A percentile compares a stretch with the other conserved stretches of the same genome.
Conservation (phyloP, 2,329 filamentous ascomycete genomes). For the Corniculantispora saksenae region DNA sequence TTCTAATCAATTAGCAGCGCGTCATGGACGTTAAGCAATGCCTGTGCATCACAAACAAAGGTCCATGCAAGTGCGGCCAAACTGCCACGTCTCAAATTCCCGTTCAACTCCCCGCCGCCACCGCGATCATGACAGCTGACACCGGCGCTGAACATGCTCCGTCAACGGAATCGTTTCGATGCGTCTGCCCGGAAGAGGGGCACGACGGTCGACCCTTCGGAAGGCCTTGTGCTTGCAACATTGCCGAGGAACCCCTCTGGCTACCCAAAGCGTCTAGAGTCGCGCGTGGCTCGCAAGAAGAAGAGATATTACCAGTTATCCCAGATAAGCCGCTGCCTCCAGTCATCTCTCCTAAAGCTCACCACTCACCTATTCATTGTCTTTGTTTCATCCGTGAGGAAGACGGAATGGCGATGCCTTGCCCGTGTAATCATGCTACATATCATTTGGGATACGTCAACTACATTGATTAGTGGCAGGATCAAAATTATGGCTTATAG, state of each 20-base stretch:
- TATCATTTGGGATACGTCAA: not conserved
- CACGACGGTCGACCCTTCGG: not conserved
- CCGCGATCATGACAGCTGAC: not conserved
- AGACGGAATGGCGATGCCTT: not conserved
- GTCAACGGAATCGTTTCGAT: not conserved
- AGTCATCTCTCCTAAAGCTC: not conserved
- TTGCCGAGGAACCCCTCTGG: not conserved
- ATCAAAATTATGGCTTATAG: not conserved
- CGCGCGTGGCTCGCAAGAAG: not conserved
- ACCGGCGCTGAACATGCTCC: not conserved
- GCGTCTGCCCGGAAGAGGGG: not conserved
- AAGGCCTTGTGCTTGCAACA: not conserved
- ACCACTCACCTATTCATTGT: not conserved
- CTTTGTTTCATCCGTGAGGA: not conserved
- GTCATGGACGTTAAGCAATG: not conserved
- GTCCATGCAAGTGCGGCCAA: not conserved
- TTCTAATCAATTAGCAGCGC: not conserved
- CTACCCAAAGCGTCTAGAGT: not conserved
- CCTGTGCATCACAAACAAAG: not conserved
- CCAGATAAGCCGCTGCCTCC: not conserved
- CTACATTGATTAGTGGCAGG: not conserved
- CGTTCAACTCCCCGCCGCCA: not conserved
- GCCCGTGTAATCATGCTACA: not conserved
- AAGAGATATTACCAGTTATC: not conserved
- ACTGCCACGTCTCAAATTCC: not conserved